Evolutionary conservation across 1,284 basidiomycete genomes (phyloP).

Genomic region (Athelia psychrophila): DNA sequence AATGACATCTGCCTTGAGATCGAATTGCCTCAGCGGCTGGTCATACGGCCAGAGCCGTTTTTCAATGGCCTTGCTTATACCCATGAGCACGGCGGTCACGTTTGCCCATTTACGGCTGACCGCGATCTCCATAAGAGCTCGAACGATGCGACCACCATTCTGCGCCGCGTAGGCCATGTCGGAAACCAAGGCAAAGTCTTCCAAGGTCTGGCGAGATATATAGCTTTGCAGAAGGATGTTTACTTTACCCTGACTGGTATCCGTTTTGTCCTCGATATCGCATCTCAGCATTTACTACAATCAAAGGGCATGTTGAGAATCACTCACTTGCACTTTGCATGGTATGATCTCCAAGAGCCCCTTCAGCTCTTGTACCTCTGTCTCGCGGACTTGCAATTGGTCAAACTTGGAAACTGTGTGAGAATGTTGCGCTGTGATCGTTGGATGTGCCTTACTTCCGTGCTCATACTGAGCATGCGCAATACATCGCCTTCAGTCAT

Average conservation of each 20-base stretch:
- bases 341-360: conserved; percentile 68
- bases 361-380: conserved; percentile 85
- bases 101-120: conserved; percentile 91
- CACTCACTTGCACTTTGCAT: conserved; percentile 72
- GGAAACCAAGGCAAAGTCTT: conserved; percentile 97
- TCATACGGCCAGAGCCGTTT: conserved; percentile 95
- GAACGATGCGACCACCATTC: conserved; percentile 92
- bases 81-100: conserved; percentile 79
- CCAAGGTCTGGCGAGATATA: conserved; percentile 79
- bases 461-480: conserved; percentile 83
- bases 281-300: conserved; percentile 2
- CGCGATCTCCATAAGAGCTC: conserved; percentile 93
- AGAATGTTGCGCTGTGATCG: background rate
- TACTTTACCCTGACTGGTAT: conserved; percentile 81
- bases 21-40: conserved; percentile 85
- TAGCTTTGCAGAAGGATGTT: conserved; percentile 94
- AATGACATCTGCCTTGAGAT: conserved; percentile 77
- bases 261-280: conserved; percentile 62
- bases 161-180: conserved; percentile 93
- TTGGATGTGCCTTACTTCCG: conserved; percentile 61
- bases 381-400: conserved; percentile 93
- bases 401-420: conserved; percentile 62
- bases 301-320: background rate
- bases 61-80: conserved; percentile 92
- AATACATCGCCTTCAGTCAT: conserved; percentile 97